Evolutionary conservation across 2,329 filamentous ascomycete species (phyloP).

Genomic region (Cercospora berteroae): DNA sequence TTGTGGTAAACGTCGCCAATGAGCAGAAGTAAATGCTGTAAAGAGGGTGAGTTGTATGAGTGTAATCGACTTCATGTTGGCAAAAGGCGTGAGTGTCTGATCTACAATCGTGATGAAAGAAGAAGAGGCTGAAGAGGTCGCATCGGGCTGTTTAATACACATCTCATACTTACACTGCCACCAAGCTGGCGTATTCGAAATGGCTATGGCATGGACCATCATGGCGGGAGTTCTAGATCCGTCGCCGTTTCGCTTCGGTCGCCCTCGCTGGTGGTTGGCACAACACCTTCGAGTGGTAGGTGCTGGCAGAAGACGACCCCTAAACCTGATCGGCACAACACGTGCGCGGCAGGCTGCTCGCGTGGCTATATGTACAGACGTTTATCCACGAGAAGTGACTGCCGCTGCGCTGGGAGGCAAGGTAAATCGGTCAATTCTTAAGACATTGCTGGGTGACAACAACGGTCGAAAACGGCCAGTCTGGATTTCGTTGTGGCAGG

Average conservation of each 20-base stretch:
- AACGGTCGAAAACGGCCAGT: not conserved
- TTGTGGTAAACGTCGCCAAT: not conserved
- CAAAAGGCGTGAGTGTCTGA: not conserved
- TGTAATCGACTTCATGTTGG: conserved; percentile 5
- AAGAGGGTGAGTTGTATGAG: not conserved
- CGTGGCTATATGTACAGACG: not conserved
- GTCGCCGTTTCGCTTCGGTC: not conserved
- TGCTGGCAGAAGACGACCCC: not conserved
- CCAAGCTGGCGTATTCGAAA: not conserved
- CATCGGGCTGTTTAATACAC: not conserved
- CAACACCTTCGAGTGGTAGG: not conserved
- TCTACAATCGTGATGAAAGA: not conserved
- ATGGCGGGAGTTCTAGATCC: not conserved
- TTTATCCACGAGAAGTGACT: not conserved
- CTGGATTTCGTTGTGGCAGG: not conserved
- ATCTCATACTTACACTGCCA: not conserved
- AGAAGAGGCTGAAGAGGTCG: not conserved
- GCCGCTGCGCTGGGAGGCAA: not conserved
- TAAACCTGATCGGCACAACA: not conserved
- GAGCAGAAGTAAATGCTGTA: not conserved
- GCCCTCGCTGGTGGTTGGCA: not conserved
- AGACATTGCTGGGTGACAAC: conserved; percentile 4
- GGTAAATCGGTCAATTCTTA: not conserved
- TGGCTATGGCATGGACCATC: not conserved
- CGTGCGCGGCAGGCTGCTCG: not conserved